Evolutionary conservation across 2,329 filamentous ascomycete genomes (phyloP).

Genomic region (Fonsecaea nubica): DNA sequence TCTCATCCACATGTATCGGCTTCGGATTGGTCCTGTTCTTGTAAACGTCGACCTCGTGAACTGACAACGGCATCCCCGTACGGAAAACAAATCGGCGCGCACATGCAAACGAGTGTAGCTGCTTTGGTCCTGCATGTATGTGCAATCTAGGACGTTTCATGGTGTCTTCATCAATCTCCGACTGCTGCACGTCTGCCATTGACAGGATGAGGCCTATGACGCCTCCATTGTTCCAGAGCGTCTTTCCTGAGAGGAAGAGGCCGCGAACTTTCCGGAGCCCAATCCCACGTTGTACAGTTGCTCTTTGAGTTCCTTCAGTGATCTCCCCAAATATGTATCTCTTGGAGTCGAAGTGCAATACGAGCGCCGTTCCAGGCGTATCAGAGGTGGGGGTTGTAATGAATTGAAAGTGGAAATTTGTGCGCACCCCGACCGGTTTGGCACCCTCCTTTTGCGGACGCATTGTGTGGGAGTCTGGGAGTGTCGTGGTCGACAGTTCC

Average conservation of each 20-base stretch:
- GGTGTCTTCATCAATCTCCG: conserved; percentile 44
- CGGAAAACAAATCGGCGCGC: conserved; percentile 85
- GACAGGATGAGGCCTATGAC: conserved; percentile 85
- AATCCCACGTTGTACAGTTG: conserved; percentile 71
- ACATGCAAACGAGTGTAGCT: conserved; percentile 81
- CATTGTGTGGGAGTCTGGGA: conserved; percentile 13
- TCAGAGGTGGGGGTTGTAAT: conserved; percentile 85
- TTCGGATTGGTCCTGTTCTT: conserved; percentile 45
- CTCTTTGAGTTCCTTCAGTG: conserved; percentile 83
- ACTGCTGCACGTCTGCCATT: conserved; percentile 69
- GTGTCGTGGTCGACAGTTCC: not conserved
- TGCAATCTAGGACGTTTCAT: conserved; percentile 31
- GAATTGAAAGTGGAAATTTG: conserved; percentile 74
- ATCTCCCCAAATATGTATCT: conserved; percentile 86
- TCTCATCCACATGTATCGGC: conserved; percentile 77
- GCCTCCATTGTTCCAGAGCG: conserved; percentile 82
- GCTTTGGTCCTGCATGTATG: conserved; percentile 75
- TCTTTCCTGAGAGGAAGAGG: conserved; percentile 80
- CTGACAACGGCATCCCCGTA: conserved; percentile 75
- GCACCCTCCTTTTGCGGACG: conserved; percentile 16
- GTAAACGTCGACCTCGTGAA: conserved; percentile 63
- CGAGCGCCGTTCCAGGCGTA: conserved; percentile 77
- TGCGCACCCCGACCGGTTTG: conserved; percentile 27
- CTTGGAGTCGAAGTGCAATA: conserved; percentile 80
- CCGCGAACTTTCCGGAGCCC: conserved; percentile 71